phyloP scores from a whole-genome alignment of 306 rosid species.

The Abrus precatorius region DNA sequence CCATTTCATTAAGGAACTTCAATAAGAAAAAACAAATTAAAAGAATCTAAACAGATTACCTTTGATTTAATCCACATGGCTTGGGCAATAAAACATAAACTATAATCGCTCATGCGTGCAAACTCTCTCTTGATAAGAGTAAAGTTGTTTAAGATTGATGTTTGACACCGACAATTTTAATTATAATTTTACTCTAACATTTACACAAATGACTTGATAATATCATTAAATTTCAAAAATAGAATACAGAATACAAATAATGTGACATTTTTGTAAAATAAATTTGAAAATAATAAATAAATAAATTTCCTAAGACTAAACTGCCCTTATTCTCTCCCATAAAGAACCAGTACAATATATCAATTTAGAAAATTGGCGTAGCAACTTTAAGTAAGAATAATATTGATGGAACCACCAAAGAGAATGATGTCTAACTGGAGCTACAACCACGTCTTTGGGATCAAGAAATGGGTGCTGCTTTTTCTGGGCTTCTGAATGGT shows the following conservation, averaged over 20 bases:
- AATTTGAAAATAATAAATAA: too few relatives aligned
- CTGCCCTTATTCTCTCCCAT: not conserved
- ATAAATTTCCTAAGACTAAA: too few relatives aligned
- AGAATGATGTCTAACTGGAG: not conserved
- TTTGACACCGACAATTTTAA: not conserved
- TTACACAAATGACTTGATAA: not conserved
- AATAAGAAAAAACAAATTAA: too few relatives aligned
- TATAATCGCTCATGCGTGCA: not conserved
- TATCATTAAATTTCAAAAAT: not conserved
- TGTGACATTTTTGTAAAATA: too few relatives aligned
- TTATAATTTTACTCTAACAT: not conserved
- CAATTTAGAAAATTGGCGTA: not conserved
- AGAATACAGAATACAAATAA: too few relatives aligned
- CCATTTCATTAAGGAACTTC: too few relatives aligned
- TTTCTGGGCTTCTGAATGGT: not conserved
- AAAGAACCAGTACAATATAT: not conserved
- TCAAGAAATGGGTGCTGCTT: not conserved
- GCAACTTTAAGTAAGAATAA: not conserved
- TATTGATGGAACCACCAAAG: not conserved
- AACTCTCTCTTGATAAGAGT: too few relatives aligned
- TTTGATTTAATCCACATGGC: not conserved
- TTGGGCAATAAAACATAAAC: not conserved
- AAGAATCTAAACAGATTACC: too few relatives aligned
- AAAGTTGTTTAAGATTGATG: too few relatives aligned
- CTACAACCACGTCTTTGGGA: not conserved